These are phyloP conservation scores for Hyphodiscus sp. DNA, from an alignment of 2,329 filamentous ascomycete species.

Conservation along the genomic window DNA sequence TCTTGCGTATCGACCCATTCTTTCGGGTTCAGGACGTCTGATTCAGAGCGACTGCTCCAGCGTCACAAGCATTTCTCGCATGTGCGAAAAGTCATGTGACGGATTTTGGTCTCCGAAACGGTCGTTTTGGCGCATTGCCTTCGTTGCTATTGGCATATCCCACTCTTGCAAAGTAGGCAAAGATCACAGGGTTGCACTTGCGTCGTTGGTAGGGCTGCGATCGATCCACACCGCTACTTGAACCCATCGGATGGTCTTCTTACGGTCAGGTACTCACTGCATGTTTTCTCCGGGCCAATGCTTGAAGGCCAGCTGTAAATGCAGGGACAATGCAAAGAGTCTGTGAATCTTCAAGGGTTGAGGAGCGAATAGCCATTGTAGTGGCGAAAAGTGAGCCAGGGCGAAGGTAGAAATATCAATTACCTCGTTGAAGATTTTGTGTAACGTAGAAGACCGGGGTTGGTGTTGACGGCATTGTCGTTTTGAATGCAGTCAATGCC, in stretches of 20 bases:
- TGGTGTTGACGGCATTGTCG: no score
- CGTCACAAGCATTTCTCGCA: conserved; percentile 15
- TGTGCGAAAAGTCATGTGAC: conserved; percentile 19
- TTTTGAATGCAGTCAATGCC: no score
- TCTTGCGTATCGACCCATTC: conserved; percentile 11
- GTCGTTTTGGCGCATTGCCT: not conserved
- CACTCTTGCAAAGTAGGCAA: not conserved
- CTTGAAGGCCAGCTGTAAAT: conserved; percentile 8
- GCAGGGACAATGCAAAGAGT: conserved; percentile 9
- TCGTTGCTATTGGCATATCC: not conserved
- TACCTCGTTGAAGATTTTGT: no score
- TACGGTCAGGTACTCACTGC: not conserved
- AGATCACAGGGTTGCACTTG: not conserved
- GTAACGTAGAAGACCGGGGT: no score
- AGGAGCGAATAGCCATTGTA: not conserved
- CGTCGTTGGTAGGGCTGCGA: conserved; percentile 14
- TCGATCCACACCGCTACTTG: conserved; percentile 23
- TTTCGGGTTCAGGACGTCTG: not conserved
- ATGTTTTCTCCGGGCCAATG: conserved; percentile 1
- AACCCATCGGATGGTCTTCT: not conserved
- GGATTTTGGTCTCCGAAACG: not conserved
- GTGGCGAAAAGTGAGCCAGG: not conserved
- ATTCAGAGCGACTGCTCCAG: conserved; percentile 16
- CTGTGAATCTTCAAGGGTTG: conserved; percentile 1
- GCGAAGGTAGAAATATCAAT: no score